A percentile compares a stretch with the other conserved stretches of the same genome.
Conservation (phyloP, 2,329 filamentous ascomycete genomes). For the Ambrosiella cleistominuta region DNA sequence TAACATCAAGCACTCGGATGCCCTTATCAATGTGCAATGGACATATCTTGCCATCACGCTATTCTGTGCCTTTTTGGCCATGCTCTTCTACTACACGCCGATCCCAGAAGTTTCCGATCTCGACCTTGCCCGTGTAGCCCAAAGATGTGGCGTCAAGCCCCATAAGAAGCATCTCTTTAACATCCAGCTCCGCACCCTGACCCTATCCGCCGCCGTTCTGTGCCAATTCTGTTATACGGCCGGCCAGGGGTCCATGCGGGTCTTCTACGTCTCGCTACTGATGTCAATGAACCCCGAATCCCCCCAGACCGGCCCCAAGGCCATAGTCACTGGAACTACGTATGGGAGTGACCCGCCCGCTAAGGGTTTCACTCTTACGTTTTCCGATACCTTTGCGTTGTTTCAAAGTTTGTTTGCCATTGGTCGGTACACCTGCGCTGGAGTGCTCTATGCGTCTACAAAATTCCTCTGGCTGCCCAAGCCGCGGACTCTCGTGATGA, state of each 20-base stretch:
- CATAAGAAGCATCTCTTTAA: conserved; percentile 31
- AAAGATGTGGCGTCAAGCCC: conserved; percentile 31
- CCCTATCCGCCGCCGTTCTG: conserved; percentile 51
- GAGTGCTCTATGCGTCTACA: conserved; percentile 41
- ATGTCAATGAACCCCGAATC: conserved; percentile 18
- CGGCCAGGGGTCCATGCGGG: conserved; percentile 48
- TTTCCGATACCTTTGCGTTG: conserved; percentile 51
- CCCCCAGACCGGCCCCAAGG: conserved; percentile 27
- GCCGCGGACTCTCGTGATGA: conserved; percentile 51
- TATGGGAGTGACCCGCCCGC: conserved; percentile 14
- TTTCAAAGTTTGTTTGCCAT: conserved; percentile 57
- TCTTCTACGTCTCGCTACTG: conserved; percentile 40
- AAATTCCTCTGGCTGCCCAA: conserved; percentile 35
- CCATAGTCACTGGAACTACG: conserved; percentile 18
- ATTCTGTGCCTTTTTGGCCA: conserved; percentile 51
- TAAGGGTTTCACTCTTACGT: conserved; percentile 32
- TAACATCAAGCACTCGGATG: conserved; percentile 29
- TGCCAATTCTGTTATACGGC: conserved; percentile 69
- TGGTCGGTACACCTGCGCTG: conserved; percentile 52
- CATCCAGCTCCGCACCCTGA: conserved; percentile 32
- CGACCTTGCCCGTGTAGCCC: conserved; percentile 33
- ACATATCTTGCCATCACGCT: conserved; percentile 67
- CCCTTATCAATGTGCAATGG: conserved; percentile 63
- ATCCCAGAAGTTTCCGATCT: conserved; percentile 41
- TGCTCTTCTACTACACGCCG: conserved; percentile 53